These are phyloP conservation scores for Ichthyophthirius multifiliis DNA, from an alignment of 169 alveolate species.

Conservation along the genomic window DNA sequence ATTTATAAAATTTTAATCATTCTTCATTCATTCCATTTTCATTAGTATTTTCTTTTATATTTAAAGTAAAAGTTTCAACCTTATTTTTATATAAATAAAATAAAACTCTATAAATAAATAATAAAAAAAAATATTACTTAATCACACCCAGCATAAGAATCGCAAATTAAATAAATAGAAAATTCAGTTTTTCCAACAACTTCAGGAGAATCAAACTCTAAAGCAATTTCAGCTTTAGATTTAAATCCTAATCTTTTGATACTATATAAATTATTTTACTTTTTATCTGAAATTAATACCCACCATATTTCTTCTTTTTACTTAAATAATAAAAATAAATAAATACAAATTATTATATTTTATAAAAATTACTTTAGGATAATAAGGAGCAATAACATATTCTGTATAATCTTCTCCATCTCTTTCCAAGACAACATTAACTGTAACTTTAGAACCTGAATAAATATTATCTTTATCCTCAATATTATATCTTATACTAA, in stretches of 20 bases:
- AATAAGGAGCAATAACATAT: slow-evolving; percentile 91
- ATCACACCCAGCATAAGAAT: slow-evolving; percentile 80
- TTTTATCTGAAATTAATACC: slow-evolving; percentile 94
- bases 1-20: too few species aligned
- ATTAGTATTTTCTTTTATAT: too few species aligned
- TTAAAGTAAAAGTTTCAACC: too few species aligned
- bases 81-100: too few species aligned
- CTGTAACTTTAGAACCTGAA: slow-evolving; percentile 30
- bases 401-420: slow-evolving; percentile 80
- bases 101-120: too few species aligned
- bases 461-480: not conserved
- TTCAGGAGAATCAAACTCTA: slow-evolving; percentile 65
- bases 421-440: slow-evolving; percentile 52
- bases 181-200: slow-evolving; percentile 63
- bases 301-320: slow-evolving; percentile 99
- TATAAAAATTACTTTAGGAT: slow-evolving; percentile 82
- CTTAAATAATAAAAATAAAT: not conserved
- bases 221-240: slow-evolving; percentile 38
- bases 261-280: slow-evolving; percentile 86
- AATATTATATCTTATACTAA: slow-evolving; percentile 8
- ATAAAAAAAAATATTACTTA: too few species aligned
- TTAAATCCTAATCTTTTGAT: slow-evolving; percentile 79
- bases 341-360: not conserved
- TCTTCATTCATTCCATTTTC: too few species aligned
- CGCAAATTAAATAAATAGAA: slow-evolving; percentile 70